Base-by-base conservation (phyloP, 192 early-diverging fungal genomes). In the Mycoemilia scoparia region DNA sequence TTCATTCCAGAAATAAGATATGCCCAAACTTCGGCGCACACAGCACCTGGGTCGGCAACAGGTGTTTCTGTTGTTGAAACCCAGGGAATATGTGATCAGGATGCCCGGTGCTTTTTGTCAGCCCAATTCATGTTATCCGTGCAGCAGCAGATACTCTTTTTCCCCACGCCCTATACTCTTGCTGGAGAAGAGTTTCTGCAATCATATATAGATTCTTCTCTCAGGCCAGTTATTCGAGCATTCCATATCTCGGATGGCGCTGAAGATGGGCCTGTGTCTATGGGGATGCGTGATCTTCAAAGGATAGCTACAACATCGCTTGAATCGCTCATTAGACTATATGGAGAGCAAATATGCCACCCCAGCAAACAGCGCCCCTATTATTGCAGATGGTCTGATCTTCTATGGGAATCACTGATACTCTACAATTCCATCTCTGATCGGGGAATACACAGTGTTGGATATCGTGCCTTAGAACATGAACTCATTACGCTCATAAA, bases 111-210 rank as follows among this genome's bases (percentile, higher is more conserved):
- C 51, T 46, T 47, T 24, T 44, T 51, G 0, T 41, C 39, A 2
- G 50, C 43, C 5, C 46, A 49, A 28, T 52, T 36, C 7, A 37
- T 57, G 0, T 38, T 30, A n/a, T 49, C 60, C 0, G 36, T 45
- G 24, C 54, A 57, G 30, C 45, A 52, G 32, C 60, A 43, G 39
- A 29, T 64, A 0, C 14, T 64, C 20, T 64, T 64, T 25, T 43
- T 37, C n/a, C 23, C 45, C 1, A 33, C 39, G 1, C 24, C 30
- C 12, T n/a, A n/a, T n/a, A n/a, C n/a, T n/a, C n/a, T n/a, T n/a
- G 40, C 9, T 2, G 15, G 34, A 11, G 33, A 48, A 14, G 14
- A 16, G n/a, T 46, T 38, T 19, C 7, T 57, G 15, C 43, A 46
- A 7, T 17, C 21, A 10, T 21, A 49, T 21, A 16, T 53, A 17